Evolutionary conservation across 495 filamentous ascomycete species (phyloP), one percentile per base, ranked within the genome.

Genomic region (Darksidea phi): DNA sequence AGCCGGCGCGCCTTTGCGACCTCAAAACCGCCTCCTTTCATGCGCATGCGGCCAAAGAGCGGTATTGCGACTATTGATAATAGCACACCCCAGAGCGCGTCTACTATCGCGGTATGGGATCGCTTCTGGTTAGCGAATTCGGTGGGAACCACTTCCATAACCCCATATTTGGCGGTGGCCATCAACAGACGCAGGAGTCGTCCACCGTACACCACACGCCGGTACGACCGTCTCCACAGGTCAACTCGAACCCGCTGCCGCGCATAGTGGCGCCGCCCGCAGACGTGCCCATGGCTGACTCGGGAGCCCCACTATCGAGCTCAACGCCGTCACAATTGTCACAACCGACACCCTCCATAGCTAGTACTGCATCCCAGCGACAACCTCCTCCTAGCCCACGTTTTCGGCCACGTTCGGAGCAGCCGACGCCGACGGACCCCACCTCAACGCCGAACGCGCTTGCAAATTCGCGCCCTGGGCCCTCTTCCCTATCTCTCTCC

Each of bases 161-260:
- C 73, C 77, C 71, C 69, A 84, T 83, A 80, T 74, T 82, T 59
- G 79, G 77, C 73, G 76, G 74, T 61, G 73, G 77, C 68, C 75
- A 73, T 60, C 59, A 24, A 43, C 64, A 70, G 63, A 46, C 65
- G 42, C 67, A 67, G 48, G 68, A 70, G 41, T 68, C 66, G 24
- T 54, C 65, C 52, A 49, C 66, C 13, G 51, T 60, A 11, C 65
- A 70, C 26, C 65, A 68, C 21, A 34, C 48, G 15, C 42, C 61
- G 20, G 54, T 54, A 6, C 60, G 61, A 3, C 61, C 60, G 24
- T 66, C 64, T 11, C 48, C 61, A 15, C 66, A 68, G 20, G 34
- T 18, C 28, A 41, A 28, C 45, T 7, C 52, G 11, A 64, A 59
- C 36, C 61, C 67, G 46, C 49, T 52, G 18, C 24, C 52, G 34